phyloP scores from a whole-genome alignment of 768 basidiomycete species.

The Multifurca ochricompacta region DNA sequence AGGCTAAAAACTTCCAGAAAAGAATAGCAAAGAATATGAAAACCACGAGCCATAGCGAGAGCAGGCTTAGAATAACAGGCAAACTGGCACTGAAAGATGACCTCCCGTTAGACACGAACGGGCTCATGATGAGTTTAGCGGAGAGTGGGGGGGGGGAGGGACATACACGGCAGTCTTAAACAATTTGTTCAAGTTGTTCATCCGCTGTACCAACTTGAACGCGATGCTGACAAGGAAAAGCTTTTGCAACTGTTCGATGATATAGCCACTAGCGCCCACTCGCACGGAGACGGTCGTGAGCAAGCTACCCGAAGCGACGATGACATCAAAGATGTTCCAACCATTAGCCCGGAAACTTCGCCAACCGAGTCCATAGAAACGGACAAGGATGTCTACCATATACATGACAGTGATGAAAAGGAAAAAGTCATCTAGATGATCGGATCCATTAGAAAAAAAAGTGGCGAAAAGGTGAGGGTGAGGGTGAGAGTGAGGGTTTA shows the following conservation, averaged over 20 bases:
- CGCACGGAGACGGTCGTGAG: slow-evolving; percentile 72
- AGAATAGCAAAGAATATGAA: slow-evolving; percentile 90
- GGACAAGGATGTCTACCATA: slow-evolving; percentile 64
- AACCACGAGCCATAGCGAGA: slow-evolving; percentile 81
- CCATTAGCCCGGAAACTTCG: slow-evolving; percentile 79
- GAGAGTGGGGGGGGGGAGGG: not conserved
- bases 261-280: slow-evolving; percentile 43
- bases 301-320: slow-evolving; percentile 75
- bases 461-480: too few species aligned
- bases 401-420: slow-evolving; percentile 66
- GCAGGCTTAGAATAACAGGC: slow-evolving; percentile 75
- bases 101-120: too few species aligned
- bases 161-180: slow-evolving; percentile 94
- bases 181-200: slow-evolving; percentile 82
- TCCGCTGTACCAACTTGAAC: slow-evolving; percentile 88
- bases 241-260: slow-evolving; percentile 66
- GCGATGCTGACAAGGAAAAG: slow-evolving; percentile 89
- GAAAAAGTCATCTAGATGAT: slow-evolving; percentile 60
- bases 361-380: slow-evolving; percentile 82
- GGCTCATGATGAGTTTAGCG: not conserved
- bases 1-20: slow-evolving; percentile 85
- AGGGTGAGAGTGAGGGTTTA: too few species aligned
- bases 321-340: slow-evolving; percentile 89
- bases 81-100: slow-evolving; percentile 75
- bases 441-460: slow-evolving; percentile 1